These are phyloP conservation scores for Lactarius evosmus DNA, from an alignment of 768 basidiomycete genomes.

Conservation along the genomic window DNA sequence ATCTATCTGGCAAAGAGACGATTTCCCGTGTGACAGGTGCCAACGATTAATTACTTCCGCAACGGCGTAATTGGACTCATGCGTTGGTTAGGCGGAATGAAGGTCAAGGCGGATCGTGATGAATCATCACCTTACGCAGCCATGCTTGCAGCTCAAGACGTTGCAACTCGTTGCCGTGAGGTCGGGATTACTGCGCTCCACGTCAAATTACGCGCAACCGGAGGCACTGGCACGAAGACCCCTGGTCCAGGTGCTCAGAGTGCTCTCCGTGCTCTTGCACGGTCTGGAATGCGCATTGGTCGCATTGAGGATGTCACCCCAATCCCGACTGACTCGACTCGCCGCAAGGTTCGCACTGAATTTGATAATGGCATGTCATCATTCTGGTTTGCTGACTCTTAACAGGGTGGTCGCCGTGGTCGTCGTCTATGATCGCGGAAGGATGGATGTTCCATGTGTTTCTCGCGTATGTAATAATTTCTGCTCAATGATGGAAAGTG, in stretches of 20 bases:
- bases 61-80: not conserved
- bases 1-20: slow-evolving; percentile 98
- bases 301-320: slow-evolving; percentile 99
- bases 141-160: slow-evolving; percentile 98
- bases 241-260: slow-evolving; percentile 98
- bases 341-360: slow-evolving; percentile 74
- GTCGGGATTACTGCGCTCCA: slow-evolving; percentile 98
- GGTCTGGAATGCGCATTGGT: slow-evolving; percentile 97
- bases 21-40: slow-evolving; percentile 96
- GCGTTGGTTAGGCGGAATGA: slow-evolving; percentile 79
- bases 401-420: slow-evolving; percentile 97
- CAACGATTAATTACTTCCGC: slow-evolving; percentile 29
- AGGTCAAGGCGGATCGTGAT: slow-evolving; percentile 99
- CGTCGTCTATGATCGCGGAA: slow-evolving; percentile 68
- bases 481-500: slow-evolving; percentile 49
- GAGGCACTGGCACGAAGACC: slow-evolving; percentile 97
- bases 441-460: slow-evolving; percentile 32
- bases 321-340: slow-evolving; percentile 93
- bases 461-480: slow-evolving; percentile 38
- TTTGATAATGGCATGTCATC: not conserved
- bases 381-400: slow-evolving; percentile 8
- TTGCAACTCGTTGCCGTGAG: slow-evolving; percentile 94
- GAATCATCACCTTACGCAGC: slow-evolving; percentile 97
- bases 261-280: slow-evolving; percentile 95
- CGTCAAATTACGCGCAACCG: slow-evolving; percentile 98